A percentile compares a stretch with the other conserved stretches of the same genome.
These are phyloP conservation scores for Cyclotella baltica DNA, from an alignment of 108 stramenopile genomes.

Conservation along the genomic window DNA sequence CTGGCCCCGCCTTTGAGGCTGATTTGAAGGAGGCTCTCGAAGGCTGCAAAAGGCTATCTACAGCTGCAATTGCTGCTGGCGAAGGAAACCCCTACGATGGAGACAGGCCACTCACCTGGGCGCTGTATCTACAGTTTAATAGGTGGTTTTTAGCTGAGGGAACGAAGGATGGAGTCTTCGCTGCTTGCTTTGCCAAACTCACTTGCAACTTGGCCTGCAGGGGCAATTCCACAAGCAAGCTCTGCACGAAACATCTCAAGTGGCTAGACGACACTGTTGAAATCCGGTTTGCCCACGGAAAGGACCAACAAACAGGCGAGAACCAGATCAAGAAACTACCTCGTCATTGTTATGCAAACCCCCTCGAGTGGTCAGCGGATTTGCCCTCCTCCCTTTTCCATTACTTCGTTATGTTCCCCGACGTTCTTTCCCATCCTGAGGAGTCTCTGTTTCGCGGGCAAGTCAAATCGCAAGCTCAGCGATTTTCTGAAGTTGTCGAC, in stretches of 20 bases:
- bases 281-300: neutral
- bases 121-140: conserved; percentile 17
- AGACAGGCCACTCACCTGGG: conserved; percentile 13
- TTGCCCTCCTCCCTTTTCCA: neutral
- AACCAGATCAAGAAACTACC: conserved; percentile 6
- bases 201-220: conserved; percentile 16
- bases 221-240: neutral
- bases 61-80: too few species aligned
- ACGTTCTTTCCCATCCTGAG: neutral
- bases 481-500: neutral
- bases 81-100: conserved; percentile 22
- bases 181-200: neutral
- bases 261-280: neutral
- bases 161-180: conserved; percentile 13
- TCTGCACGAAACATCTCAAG: conserved; percentile 9
- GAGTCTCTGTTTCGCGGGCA: neutral
- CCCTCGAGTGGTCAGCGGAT: neutral
- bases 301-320: conserved; percentile 12
- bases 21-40: conserved; percentile 18
- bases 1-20: neutral
- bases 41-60: too few species aligned
- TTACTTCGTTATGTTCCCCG: neutral
- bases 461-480: neutral
- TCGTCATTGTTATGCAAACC: conserved; percentile 10
- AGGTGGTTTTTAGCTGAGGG: conserved; percentile 8